Base-by-base conservation (phyloP, 306 rosid genomes). In the Begonia loranthoides region DNA sequence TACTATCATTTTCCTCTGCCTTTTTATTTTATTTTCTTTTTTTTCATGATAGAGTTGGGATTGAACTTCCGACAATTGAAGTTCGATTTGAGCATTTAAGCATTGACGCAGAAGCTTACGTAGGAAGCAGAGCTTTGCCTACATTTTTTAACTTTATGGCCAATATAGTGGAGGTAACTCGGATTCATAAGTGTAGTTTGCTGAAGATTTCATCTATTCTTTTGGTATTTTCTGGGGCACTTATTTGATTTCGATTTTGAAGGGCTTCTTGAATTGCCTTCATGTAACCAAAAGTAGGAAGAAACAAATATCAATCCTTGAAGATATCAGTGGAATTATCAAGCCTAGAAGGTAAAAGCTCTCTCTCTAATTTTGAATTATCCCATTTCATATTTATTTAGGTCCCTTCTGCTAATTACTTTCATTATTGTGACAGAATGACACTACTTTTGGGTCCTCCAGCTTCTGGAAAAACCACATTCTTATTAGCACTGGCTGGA, bases 391-490 rank as follows among this genome's bases (percentile, higher is more conserved):
- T 28, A 28, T 16, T 33, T 48, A 3, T 24, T 11, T 46, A 7
- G 10, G 6, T n/a, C 43, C 5, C 0, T 51, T 51, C n/a, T 51
- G 12, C n/a, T 34, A 13, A 52, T 63, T 28, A 47, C 36, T 34
- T 51, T 17, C 12, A 24, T 62, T 45, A 2, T 36, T 63, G 17
- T 49, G 40, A n/a, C 61, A 75, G 81, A 61, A 60, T 76, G 72
- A 48, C 78, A 65, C 56, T 76, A 69, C 64, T 76, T 2, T 58
- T 76, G 61, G 82, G 82, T 22, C 82, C 82, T 41, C 82, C 82
- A n/a, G 58, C 75, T 51, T 76, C 82, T 0, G 75, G 82, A 19
- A 75, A 75, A 58, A 75, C 77, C 45, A 75, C 81, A 2, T 54
- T 75, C 19, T 60, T 71, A 38, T 61, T 76, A 62, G 73, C 78